Evolutionary conservation across 2,329 filamentous ascomycete genomes (phyloP), one percentile per base, ranked within the genome.

Genomic region (Rhinocladiella mackenziei): DNA sequence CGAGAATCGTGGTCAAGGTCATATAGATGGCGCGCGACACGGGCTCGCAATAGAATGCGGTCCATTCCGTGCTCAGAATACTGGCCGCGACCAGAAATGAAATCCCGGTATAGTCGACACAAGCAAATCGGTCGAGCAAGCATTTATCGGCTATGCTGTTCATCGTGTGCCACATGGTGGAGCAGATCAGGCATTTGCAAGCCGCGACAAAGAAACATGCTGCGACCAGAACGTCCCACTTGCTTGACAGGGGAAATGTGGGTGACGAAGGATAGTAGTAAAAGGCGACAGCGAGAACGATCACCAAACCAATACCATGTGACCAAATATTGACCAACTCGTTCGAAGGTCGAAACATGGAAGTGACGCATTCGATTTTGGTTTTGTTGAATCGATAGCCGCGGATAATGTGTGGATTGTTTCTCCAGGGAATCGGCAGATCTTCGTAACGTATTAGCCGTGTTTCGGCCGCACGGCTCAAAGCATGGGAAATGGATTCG

Each of bases 281-380:
- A 57, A 98, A 91, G 44, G 92, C 92, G 31, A 97, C 77, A 9
- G 88, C 74, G 26, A 97, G 76, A 34, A 98, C 86, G 51, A 96
- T 74, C 22, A 97, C 61, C n/a, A 97, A 76, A 13, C 92, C 92
- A 20, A 98, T 76, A 9, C 84, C 80, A 63, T 98, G 92, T 2
- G 89, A 91, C 92, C 92, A 98, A 61, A 98, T 98, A 68, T 98
- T 98, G 71, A 97, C 83, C 29, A 84, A 78, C 68, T 98, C 92
- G 67, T 98, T 98, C 53, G 87, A 94, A 46, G 92, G 71, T 51
- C 80, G 77, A 60, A 95, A 89, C 51, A 87, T 80, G 15, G 89
- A 95, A 39, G 79, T 78, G 39, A 97, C 73, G 63, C 91, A 97
- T 56, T 91, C 91, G 43, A 91, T 72, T 65, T 94, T 94, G 48